phyloP scores from a whole-genome alignment of 2,329 filamentous ascomycete species.

The Hymenoscyphus albidus region DNA sequence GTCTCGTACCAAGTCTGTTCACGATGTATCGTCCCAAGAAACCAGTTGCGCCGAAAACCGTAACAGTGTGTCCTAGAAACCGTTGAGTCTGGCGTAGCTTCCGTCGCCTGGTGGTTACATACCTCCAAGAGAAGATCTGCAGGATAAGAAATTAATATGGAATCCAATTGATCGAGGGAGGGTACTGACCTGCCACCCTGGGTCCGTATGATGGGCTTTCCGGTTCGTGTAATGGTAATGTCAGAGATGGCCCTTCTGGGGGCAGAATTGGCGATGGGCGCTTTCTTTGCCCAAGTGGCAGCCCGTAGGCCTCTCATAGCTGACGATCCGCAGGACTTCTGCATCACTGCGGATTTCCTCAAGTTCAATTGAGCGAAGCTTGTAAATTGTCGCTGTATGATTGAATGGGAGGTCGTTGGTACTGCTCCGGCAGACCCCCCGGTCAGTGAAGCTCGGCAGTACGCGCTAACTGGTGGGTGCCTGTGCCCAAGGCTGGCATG shows the following conservation, averaged over 20 bases:
- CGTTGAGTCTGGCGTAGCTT: slow-evolving; percentile 19
- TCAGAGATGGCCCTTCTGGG: slow-evolving; percentile 65
- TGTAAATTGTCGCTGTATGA: slow-evolving; percentile 5
- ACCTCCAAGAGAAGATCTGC: slow-evolving; percentile 84
- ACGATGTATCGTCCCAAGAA: slow-evolving; percentile 97
- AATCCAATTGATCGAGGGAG: neutral
- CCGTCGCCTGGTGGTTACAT: slow-evolving; percentile 33
- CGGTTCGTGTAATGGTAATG: slow-evolving; percentile 88
- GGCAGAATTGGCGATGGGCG: slow-evolving; percentile 40
- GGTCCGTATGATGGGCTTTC: slow-evolving; percentile 86
- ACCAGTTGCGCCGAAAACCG: slow-evolving; percentile 95
- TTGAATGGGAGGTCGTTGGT: slow-evolving; percentile 14
- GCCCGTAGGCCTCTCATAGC: slow-evolving; percentile 56
- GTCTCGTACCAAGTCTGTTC: slow-evolving; percentile 72
- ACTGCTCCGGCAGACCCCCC: slow-evolving; percentile 13
- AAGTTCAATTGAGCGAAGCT: slow-evolving; percentile 22
- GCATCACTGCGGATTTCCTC: slow-evolving; percentile 34
- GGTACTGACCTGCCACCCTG: slow-evolving; percentile 78
- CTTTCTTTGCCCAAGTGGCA: slow-evolving; percentile 49
- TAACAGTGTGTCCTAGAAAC: slow-evolving; percentile 79
- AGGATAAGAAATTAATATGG: slow-evolving; percentile 31
- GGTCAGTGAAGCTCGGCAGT: slow-evolving; percentile 17
- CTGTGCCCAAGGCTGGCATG: slow-evolving; percentile 2
- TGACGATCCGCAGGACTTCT: slow-evolving; percentile 38
- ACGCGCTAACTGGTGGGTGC: slow-evolving; percentile 17